Conservation (phyloP, 179 eudicot species). For the Spergularia azorica region DNA sequence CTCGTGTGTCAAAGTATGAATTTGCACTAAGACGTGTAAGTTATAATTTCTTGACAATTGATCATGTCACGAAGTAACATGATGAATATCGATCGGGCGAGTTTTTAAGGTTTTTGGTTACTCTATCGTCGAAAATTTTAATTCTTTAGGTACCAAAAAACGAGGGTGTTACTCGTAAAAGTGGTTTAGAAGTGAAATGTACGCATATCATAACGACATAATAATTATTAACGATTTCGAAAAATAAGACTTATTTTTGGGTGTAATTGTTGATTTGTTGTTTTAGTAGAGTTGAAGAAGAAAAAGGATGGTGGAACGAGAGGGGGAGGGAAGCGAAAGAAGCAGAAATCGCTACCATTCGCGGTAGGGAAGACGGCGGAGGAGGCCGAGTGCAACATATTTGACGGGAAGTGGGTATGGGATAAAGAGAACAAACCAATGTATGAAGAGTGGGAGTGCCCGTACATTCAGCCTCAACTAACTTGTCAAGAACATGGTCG, state of each 20-base stretch:
- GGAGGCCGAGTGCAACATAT: constrained; percentile 54
- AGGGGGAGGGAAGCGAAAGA: constrained; percentile 32
- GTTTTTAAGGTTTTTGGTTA: no score
- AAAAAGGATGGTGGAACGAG: constrained; percentile 8
- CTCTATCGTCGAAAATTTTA: no score
- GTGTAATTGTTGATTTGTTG: background rate
- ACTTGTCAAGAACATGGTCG: constrained; percentile 88
- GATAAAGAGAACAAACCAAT: constrained; percentile 62
- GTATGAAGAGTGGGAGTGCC: constrained; percentile 81
- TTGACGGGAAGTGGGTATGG: constrained; percentile 75
- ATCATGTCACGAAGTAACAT: no score
- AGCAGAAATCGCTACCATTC: constrained; percentile 44
- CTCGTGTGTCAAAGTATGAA: background rate
- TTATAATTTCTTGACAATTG: no score
- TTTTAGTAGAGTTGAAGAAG: constrained; percentile 34
- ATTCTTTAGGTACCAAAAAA: no score
- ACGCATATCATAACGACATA: no score
- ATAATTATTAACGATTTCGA: no score
- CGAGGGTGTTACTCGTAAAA: no score
- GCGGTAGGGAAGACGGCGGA: constrained; percentile 42
- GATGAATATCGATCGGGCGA: no score
- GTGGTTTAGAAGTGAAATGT: no score
- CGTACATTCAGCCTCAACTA: constrained; percentile 79
- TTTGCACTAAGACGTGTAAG: no score
- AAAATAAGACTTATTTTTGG: no score